Evolutionary conservation across 257 asterid genomes (phyloP), one percentile per base, ranked within the genome.

Genomic region (Penstemon eatonii): DNA sequence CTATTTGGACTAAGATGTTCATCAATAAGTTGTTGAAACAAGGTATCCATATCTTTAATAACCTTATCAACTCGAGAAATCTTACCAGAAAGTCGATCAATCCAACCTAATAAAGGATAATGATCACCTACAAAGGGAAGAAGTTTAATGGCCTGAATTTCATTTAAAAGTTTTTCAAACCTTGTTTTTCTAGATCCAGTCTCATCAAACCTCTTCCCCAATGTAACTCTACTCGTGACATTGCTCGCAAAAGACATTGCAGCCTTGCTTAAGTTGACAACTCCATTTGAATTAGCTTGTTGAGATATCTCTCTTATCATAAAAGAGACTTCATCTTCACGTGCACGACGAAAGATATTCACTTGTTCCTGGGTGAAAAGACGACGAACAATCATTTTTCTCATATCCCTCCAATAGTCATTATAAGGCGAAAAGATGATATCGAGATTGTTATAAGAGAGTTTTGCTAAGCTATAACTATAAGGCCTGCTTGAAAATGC

Each of bases 81-180:
- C 37, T 6, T 46, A 1, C 74, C 74, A 7, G 68, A 8, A 7
- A 69, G 56, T 38, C 51, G 60, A 52, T 69, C 74, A 33, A 69
- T 13, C 74, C 74, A 69, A 4, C 74, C 60, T 3, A 69, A 13
- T 37, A 12, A 49, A 15, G 74, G 74, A 15, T 46, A 59, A 60
- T 60, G 50, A 47, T 69, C 74, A 0, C 68, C 37, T 7, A 60
- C 12, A 60, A 11, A 69, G 8, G 49, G 7, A 0, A 37, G 9
- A 2, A 7, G 42, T 50, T 59, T 4, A 42, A 69, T 44, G 8
- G 40, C 67, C 36, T 49, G 60, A 39, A 39, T 44, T 46, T 60
- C 74, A 36, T 36, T n/a, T 1, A 69, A 9, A 19, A 69, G 50
- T 3, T 47, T 25, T 8, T 38, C 33, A 10, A 69, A 69, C 56